Percentiles rank a stretch among this genome's conserved stretches.
These are phyloP conservation scores for Xylaria acuta DNA, from an alignment of 495 filamentous ascomycete species.

Conservation along the genomic window DNA sequence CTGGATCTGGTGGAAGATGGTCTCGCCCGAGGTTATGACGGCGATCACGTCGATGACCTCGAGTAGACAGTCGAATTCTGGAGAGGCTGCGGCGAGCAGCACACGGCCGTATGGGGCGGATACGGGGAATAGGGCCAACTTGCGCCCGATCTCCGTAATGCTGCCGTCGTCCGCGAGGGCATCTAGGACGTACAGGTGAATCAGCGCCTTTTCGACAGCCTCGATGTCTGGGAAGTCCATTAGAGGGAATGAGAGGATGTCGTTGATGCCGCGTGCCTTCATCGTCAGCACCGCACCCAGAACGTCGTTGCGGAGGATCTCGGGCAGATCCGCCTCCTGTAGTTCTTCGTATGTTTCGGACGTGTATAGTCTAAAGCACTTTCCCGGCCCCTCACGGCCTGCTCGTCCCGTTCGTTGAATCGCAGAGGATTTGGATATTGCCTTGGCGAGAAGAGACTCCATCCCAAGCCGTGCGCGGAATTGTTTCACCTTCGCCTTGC, in stretches of 20 bases:
- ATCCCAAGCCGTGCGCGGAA: constrained; percentile 84
- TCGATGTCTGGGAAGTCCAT: constrained; percentile 81
- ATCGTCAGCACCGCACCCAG: constrained; percentile 87
- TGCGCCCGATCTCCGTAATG: constrained; percentile 75
- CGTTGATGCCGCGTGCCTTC: constrained; percentile 87
- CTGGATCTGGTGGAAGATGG: constrained; percentile 80
- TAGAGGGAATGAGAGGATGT: constrained; percentile 83
- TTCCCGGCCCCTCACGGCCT: constrained; percentile 87
- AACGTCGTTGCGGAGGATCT: constrained; percentile 90
- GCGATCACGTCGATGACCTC: constrained; percentile 94
- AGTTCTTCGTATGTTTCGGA: constrained; percentile 75
- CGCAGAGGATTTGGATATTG: constrained; percentile 91
- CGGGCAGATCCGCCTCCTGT: constrained; percentile 77
- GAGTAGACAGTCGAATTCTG: constrained; percentile 70
- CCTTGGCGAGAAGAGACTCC: constrained; percentile 88
- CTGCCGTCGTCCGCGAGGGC: constrained; percentile 74
- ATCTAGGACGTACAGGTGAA: constrained; percentile 78
- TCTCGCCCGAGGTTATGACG: constrained; percentile 81
- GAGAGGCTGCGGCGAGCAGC: constrained; percentile 76
- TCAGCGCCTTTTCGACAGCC: constrained; percentile 79
- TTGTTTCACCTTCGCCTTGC: constrained; percentile 92
- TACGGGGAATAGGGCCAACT: constrained; percentile 84
- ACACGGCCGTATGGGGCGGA: constrained; percentile 82
- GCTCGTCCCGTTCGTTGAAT: constrained; percentile 93
- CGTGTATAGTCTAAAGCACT: constrained; percentile 91